Evolutionary conservation across 495 filamentous ascomycete genomes (phyloP).

Genomic region (Penicillium roqueforti): DNA sequence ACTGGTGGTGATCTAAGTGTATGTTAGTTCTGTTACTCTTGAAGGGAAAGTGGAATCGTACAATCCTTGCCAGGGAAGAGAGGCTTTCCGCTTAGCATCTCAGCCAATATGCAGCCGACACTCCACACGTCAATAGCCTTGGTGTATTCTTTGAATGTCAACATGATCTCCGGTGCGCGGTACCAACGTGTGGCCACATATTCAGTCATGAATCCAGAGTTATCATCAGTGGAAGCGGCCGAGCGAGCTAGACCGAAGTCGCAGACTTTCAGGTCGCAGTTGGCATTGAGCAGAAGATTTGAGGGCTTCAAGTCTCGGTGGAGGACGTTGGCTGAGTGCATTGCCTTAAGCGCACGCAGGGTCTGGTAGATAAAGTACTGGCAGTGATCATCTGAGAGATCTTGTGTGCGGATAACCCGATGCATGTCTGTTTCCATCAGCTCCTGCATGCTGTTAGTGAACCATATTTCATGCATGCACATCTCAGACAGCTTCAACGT

Average conservation of each 20-base stretch:
- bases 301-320: conserved; percentile 97
- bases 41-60: conserved; percentile 42
- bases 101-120: conserved; percentile 97
- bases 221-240: conserved; percentile 92
- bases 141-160: conserved; percentile 99
- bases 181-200: conserved; percentile 99
- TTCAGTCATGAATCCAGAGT: conserved; percentile 99
- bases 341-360: conserved; percentile 93
- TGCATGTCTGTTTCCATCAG: conserved; percentile 99
- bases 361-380: conserved; percentile 99
- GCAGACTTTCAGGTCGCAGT: conserved; percentile 98
- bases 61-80: conserved; percentile 99
- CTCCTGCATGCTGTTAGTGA: conserved; percentile 53
- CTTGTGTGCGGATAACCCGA: conserved; percentile 97
- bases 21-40: neutral
- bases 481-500: conserved; percentile 19
- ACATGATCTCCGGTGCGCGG: conserved; percentile 98
- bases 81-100: conserved; percentile 99
- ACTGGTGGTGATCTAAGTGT: conserved; percentile 85
- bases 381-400: conserved; percentile 97
- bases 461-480: neutral
- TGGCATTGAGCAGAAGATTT: conserved; percentile 94
- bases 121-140: conserved; percentile 99
- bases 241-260: conserved; percentile 96
- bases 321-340: conserved; percentile 98